A percentile compares a stretch with the other conserved stretches of the same genome.
phyloP scores from a whole-genome alignment of 108 stramenopile genomes.

The Cyclostephanos tholiformis region DNA sequence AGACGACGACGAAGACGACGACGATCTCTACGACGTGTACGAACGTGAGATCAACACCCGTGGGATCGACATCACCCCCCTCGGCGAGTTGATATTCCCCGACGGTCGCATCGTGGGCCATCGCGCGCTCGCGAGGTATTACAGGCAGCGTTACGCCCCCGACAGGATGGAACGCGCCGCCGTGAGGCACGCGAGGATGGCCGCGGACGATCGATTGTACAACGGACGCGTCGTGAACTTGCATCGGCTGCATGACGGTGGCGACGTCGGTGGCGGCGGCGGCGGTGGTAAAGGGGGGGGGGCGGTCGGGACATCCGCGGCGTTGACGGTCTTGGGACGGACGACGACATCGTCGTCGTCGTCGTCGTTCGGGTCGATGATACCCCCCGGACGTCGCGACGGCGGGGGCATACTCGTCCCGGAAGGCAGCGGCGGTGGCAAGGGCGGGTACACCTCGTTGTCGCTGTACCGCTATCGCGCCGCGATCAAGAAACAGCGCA shows the following conservation, averaged over 20 bases:
- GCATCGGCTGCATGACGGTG: slow-evolving; percentile 24
- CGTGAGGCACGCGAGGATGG: slow-evolving; percentile 69
- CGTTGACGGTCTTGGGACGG: slow-evolving; percentile 7
- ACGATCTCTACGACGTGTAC: slow-evolving; percentile 71
- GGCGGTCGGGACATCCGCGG: not conserved
- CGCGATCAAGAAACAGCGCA: slow-evolving; percentile 78
- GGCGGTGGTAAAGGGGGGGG: not conserved
- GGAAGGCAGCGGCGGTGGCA: slow-evolving; percentile 8
- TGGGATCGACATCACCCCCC: slow-evolving; percentile 86
- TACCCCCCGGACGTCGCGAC: slow-evolving; percentile 48
- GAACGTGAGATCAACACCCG: slow-evolving; percentile 74
- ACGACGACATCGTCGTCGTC: too few species aligned
- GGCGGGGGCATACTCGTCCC: slow-evolving; percentile 73
- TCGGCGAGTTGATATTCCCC: slow-evolving; percentile 87
- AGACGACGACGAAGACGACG: slow-evolving; percentile 60
- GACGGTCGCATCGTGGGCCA: slow-evolving; percentile 90
- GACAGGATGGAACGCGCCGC: slow-evolving; percentile 48
- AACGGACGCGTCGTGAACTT: slow-evolving; percentile 68
- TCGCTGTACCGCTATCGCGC: slow-evolving; percentile 86
- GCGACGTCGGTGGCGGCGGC: not conserved
- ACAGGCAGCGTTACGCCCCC: slow-evolving; percentile 79
- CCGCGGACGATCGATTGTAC: slow-evolving; percentile 80
- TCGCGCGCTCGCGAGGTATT: slow-evolving; percentile 77
- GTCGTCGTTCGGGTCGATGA: slow-evolving; percentile 1
- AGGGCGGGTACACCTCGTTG: slow-evolving; percentile 68